Conservation (phyloP, 2,329 filamentous ascomycete genomes). For the Penicillium corylophilum region DNA sequence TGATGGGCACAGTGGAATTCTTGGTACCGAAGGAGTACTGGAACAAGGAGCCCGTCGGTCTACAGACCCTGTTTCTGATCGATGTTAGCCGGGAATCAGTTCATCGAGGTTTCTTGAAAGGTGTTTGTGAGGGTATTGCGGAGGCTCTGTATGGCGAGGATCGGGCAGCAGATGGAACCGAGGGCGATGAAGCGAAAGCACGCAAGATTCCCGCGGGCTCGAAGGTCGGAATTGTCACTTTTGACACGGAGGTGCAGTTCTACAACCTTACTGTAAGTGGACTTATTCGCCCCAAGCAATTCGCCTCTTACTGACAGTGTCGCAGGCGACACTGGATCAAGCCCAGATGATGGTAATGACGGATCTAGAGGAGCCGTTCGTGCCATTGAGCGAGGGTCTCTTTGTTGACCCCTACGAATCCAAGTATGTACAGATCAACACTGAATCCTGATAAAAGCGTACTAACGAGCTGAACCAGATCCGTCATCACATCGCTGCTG, state of each 20-base stretch:
- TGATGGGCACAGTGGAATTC: constrained; percentile 90
- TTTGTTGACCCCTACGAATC: constrained; percentile 95
- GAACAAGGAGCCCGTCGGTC: constrained; percentile 85
- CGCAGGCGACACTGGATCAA: constrained; percentile 70
- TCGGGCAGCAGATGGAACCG: constrained; percentile 54
- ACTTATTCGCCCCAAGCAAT: neutral
- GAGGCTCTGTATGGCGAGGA: constrained; percentile 76
- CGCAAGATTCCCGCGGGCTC: constrained; percentile 69
- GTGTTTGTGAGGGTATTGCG: constrained; percentile 85
- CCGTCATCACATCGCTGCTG: constrained; percentile 84
- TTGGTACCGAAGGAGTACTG: constrained; percentile 98
- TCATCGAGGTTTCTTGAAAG: constrained; percentile 86
- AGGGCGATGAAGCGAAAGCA: constrained; percentile 50
- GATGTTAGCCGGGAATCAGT: constrained; percentile 90
- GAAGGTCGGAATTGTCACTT: constrained; percentile 93
- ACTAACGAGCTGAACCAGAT: constrained; percentile 43
- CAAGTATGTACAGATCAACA: constrained; percentile 51
- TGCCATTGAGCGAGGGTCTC: constrained; percentile 84
- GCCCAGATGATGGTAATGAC: constrained; percentile 99
- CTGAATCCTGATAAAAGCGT: neutral
- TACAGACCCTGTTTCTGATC: constrained; percentile 87
- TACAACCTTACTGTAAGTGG: constrained; percentile 82
- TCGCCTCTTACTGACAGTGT: constrained; percentile 25
- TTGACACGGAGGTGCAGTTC: constrained; percentile 95
- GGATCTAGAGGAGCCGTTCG: constrained; percentile 93